A percentile compares a stretch with the other conserved stretches of the same genome.
Conservation (phyloP, 2,329 filamentous ascomycete species). For the Penicillium sp. region DNA sequence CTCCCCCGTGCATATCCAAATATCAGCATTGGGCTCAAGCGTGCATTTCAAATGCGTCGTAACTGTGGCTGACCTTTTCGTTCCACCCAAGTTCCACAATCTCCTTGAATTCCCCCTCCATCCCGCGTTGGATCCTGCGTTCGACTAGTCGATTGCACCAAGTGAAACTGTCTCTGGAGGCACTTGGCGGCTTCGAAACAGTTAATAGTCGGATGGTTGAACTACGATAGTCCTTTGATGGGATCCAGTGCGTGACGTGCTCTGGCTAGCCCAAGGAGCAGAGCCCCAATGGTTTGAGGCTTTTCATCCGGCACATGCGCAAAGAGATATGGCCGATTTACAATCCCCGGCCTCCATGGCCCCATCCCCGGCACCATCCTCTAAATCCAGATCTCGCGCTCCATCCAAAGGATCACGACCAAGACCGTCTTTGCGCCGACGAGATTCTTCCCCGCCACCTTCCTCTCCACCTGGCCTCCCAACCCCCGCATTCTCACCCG, state of each 20-base stretch:
- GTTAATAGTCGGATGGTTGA: constrained; percentile 19
- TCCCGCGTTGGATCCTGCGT: background rate
- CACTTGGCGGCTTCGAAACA: background rate
- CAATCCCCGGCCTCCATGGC: constrained; percentile 58
- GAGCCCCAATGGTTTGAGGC: constrained; percentile 18
- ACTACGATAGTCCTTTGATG: constrained; percentile 22
- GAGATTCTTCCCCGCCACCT: constrained; percentile 64
- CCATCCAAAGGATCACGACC: constrained; percentile 47
- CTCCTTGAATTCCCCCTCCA: constrained; percentile 10
- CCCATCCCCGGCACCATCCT: constrained; percentile 65
- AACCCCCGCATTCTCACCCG: constrained; percentile 43
- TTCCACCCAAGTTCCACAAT: constrained; percentile 18
- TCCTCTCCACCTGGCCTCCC: constrained; percentile 61
- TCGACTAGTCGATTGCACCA: background rate
- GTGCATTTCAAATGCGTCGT: constrained; percentile 23
- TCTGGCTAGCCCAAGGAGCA: constrained; percentile 25
- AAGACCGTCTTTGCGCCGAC: constrained; percentile 63
- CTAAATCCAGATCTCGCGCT: constrained; percentile 5
- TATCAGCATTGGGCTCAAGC: constrained; percentile 12
- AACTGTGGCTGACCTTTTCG: constrained; percentile 23
- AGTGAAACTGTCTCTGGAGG: background rate
- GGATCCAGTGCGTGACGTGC: constrained; percentile 21
- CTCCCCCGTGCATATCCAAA: constrained; percentile 22
- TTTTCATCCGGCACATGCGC: constrained; percentile 5
- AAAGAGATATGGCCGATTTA: constrained; percentile 33